Evolutionary conservation across 139 green algal species (phyloP), one percentile per base, ranked within the genome.

Genomic region (Micromonas commoda): DNA sequence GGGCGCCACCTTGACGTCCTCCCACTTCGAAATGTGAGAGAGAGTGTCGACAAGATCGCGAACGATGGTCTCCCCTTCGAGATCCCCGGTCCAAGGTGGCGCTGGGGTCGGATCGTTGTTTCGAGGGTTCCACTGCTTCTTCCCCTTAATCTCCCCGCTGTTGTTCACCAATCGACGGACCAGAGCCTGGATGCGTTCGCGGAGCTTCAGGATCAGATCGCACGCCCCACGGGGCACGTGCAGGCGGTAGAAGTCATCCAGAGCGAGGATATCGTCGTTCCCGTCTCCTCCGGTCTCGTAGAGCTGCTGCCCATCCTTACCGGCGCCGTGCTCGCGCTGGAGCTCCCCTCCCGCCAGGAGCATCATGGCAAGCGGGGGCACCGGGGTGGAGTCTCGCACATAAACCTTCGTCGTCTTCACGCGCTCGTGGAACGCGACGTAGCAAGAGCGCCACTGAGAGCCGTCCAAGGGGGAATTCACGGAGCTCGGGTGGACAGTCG

Each of bases 351-450:
- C 77, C 45, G 52, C 71, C 54, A 82, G 71, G 54, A 82, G 51
- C 54, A 82, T 68, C 35, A 82, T 52, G 1, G 78, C 78, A 1
- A 79, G 71, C 33, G 71, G 78, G 2, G 69, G 61, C 69, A 82
- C 78, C 34, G 61, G 61, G 21, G 78, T 82, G 26, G 9, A 60
- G 33, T 77, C 78, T 6, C 78, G 71, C 54, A 78, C 28, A 70
- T 79, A 82, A 31, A 79, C 63, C 57, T 72, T 72, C 20, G 51
- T 79, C 16, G 68, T 79, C 34, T 68, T 66, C 13, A 82, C 78
- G n/a, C 29, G 60, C 54, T 82, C 78, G 78, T 77, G 71, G 70
- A 69, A 82, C 24, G 31, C 69, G 60, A 82, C 28, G 69, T 65
- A 82, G 2, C 52, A 64, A 26, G 64, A 51, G 6, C 33, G 3